Evolutionary conservation across 257 asterid genomes (phyloP).

Genomic region (Cynanchum wilfordii): DNA sequence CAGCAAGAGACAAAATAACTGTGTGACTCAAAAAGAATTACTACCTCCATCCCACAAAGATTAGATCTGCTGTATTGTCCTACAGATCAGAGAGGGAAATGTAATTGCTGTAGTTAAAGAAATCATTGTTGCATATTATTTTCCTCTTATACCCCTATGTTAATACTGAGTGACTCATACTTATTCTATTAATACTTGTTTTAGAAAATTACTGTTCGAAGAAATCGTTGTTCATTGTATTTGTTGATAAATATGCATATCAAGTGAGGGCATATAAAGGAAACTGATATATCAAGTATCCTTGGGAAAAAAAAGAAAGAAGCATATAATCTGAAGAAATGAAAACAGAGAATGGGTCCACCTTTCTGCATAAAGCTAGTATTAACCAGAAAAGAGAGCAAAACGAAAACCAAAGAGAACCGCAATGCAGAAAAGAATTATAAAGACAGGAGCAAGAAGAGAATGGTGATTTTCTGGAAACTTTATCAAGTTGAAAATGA

Average conservation of each 20-base stretch:
- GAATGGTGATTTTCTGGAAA: not conserved
- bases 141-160: not conserved
- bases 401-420: too few species aligned
- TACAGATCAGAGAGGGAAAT: not conserved
- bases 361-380: not conserved
- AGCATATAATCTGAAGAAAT: not conserved
- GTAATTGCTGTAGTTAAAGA: not conserved
- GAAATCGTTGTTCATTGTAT: not conserved
- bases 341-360: not conserved
- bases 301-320: not conserved
- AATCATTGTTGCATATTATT: not conserved
- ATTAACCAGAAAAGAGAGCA: not conserved
- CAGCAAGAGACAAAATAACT: not conserved
- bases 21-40: not conserved
- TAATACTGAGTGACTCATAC: not conserved
- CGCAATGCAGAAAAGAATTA: not conserved
- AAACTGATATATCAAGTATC: not conserved
- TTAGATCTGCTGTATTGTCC: not conserved
- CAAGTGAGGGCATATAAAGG: not conserved
- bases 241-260: not conserved
- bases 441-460: not conserved
- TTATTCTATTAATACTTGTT: not conserved
- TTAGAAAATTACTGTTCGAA: too few species aligned
- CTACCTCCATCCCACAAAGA: not conserved
- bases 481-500: not conserved